Evolutionary conservation across 1,284 basidiomycete genomes (phyloP).

Genomic region (Cystobasidium pallidum): DNA sequence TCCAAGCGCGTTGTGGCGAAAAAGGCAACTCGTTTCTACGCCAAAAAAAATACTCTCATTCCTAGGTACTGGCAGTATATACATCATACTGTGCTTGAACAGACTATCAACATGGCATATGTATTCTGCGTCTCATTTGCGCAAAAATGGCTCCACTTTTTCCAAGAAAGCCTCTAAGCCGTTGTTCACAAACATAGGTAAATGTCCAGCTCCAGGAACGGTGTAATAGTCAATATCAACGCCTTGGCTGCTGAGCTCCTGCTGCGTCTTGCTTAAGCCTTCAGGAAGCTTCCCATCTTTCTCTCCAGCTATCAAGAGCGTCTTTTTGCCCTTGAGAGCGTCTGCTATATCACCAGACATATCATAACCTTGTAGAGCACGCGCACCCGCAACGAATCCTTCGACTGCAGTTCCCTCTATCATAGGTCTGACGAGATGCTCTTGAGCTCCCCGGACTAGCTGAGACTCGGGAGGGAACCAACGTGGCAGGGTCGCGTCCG

Average conservation of each 20-base stretch:
- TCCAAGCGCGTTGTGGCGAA: slow-evolving; percentile 2
- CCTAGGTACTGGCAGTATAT: not conserved
- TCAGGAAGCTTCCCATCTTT: slow-evolving; percentile 58
- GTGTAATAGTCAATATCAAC: slow-evolving; percentile 53
- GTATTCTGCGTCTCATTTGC: not conserved
- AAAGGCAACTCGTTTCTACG: not conserved
- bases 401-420: slow-evolving; percentile 56
- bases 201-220: slow-evolving; percentile 56
- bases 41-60: not conserved
- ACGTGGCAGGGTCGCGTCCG: slow-evolving; percentile 57
- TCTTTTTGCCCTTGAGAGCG: slow-evolving; percentile 53
- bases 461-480: slow-evolving; percentile 57
- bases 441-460: slow-evolving; percentile 50
- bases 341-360: slow-evolving; percentile 55
- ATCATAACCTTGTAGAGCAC: slow-evolving; percentile 58
- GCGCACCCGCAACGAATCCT: slow-evolving; percentile 57
- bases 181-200: slow-evolving; percentile 58
- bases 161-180: slow-evolving; percentile 54
- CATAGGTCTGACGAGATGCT: slow-evolving; percentile 52
- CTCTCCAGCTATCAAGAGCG: slow-evolving; percentile 58
- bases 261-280: slow-evolving; percentile 53
- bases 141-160: slow-evolving; percentile 45
- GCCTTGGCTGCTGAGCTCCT: slow-evolving; percentile 54
- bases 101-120: not conserved
- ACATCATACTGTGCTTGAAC: not conserved